Conservation (phyloP, 2,329 filamentous ascomycete species). For the Alternaria sp. region DNA sequence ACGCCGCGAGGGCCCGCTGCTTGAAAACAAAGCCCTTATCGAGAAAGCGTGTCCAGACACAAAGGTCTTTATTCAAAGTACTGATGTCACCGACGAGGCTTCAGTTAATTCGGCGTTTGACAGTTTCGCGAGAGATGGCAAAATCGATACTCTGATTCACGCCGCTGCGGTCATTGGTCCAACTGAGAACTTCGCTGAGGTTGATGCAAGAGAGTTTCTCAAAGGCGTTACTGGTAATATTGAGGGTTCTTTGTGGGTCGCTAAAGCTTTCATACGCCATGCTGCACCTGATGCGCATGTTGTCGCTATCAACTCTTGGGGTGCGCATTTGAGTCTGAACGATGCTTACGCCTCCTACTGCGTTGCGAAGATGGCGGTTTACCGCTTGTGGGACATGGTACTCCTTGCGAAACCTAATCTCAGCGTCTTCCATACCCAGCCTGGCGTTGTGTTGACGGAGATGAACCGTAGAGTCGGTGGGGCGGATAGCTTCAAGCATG, state of each 20-base stretch:
- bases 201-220: conserved; percentile 15
- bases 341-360: conserved; percentile 37
- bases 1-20: conserved; percentile 43
- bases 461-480: conserved; percentile 3
- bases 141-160: conserved; percentile 31
- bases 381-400: conserved; percentile 48
- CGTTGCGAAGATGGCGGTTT: conserved; percentile 44
- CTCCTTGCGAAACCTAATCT: conserved; percentile 47
- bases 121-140: conserved; percentile 13
- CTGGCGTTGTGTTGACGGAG: conserved; percentile 45
- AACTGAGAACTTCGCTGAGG: conserved; percentile 3
- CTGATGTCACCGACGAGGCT: conserved; percentile 23
- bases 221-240: conserved; percentile 22
- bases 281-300: conserved; percentile 20
- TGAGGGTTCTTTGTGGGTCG: conserved; percentile 20
- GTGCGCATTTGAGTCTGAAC: conserved; percentile 21
- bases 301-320: conserved; percentile 27
- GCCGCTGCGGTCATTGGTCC: conserved; percentile 26
- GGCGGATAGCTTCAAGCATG: not conserved
- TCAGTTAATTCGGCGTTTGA: conserved; percentile 28
- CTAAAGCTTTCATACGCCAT: conserved; percentile 28
- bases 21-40: conserved; percentile 46
- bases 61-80: conserved; percentile 15
- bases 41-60: conserved; percentile 18
- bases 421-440: conserved; percentile 51